Evolutionary conservation across 1,284 basidiomycete genomes (phyloP).

Genomic region (Ganoderma sp.): DNA sequence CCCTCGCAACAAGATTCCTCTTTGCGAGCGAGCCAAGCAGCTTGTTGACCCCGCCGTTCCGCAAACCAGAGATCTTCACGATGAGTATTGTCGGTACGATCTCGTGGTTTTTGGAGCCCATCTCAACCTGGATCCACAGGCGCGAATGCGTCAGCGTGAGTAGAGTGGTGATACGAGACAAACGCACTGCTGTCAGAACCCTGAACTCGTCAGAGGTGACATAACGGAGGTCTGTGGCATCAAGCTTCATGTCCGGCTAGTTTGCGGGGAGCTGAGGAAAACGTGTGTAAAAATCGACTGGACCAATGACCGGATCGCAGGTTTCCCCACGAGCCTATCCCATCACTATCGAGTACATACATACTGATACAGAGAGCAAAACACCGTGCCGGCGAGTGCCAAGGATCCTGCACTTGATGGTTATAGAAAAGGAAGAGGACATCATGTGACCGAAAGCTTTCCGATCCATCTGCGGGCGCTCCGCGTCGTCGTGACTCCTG

Average conservation of each 20-base stretch:
- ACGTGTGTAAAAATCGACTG: not conserved
- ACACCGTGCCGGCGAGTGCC: no score
- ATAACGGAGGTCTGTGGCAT: conserved; percentile 94
- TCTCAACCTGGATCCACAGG: conserved; percentile 74
- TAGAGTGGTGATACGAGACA: conserved; percentile 15
- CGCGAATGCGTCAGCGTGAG: not conserved
- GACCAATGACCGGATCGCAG: not conserved
- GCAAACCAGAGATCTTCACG: conserved; percentile 88
- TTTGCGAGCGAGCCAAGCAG: conserved; percentile 90
- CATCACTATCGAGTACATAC: no score
- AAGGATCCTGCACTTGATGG: not conserved
- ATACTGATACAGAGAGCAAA: no score
- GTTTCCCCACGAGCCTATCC: not conserved
- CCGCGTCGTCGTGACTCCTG: not conserved
- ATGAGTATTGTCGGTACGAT: conserved; percentile 91
- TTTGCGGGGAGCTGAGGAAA: not conserved
- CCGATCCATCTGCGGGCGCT: conserved; percentile 21
- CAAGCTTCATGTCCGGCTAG: conserved; percentile 78
- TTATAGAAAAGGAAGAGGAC: conserved; percentile 16
- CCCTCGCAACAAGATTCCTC: conserved; percentile 87
- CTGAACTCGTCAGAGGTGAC: conserved; percentile 93
- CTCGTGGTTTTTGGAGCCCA: conserved; percentile 98
- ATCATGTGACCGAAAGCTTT: conserved; percentile 19
- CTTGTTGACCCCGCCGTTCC: conserved; percentile 94
- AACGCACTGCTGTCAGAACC: conserved; percentile 86